phyloP scores from a whole-genome alignment of 768 basidiomycete species.

The Mycena albidolilacea region DNA sequence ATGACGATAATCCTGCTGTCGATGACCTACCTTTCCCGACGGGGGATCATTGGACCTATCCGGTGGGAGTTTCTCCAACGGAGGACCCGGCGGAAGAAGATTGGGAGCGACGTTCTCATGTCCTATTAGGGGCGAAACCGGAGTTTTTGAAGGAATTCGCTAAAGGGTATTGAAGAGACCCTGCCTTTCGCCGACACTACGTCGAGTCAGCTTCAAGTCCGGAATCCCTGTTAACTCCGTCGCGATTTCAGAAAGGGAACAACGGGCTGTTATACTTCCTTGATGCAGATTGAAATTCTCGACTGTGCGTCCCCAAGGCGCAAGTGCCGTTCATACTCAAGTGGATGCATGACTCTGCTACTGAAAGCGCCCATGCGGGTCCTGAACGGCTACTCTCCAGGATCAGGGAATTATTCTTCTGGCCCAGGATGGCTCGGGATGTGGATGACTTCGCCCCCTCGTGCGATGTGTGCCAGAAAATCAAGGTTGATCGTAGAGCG shows the following conservation, averaged over 20 bases:
- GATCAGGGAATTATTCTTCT: too few relatives aligned
- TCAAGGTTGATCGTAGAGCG: too few relatives aligned
- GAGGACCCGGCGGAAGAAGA: neutral
- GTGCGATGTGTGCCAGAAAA: too few relatives aligned
- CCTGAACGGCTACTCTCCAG: neutral
- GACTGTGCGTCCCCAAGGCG: slow-evolving; percentile 26
- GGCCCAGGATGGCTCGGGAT: too few relatives aligned
- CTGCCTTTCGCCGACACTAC: neutral
- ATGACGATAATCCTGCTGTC: too few relatives aligned
- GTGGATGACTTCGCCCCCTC: too few relatives aligned
- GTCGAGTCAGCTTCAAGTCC: neutral
- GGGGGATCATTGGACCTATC: slow-evolving; percentile 15
- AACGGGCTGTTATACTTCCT: slow-evolving; percentile 30
- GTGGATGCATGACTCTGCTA: neutral
- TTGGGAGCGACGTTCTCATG: neutral
- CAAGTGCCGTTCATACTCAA: slow-evolving; percentile 27
- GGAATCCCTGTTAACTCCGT: neutral
- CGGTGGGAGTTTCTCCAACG: neutral
- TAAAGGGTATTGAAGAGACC: neutral
- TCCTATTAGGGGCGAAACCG: neutral
- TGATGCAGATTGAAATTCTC: slow-evolving; percentile 8
- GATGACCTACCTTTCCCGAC: slow-evolving; percentile 14
- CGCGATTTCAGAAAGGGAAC: slow-evolving; percentile 2
- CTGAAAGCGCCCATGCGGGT: neutral
- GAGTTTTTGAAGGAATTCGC: neutral